Evolutionary conservation across 768 basidiomycete genomes (phyloP), one percentile per base, ranked within the genome.

Genomic region (Leccinum disarticulatum): DNA sequence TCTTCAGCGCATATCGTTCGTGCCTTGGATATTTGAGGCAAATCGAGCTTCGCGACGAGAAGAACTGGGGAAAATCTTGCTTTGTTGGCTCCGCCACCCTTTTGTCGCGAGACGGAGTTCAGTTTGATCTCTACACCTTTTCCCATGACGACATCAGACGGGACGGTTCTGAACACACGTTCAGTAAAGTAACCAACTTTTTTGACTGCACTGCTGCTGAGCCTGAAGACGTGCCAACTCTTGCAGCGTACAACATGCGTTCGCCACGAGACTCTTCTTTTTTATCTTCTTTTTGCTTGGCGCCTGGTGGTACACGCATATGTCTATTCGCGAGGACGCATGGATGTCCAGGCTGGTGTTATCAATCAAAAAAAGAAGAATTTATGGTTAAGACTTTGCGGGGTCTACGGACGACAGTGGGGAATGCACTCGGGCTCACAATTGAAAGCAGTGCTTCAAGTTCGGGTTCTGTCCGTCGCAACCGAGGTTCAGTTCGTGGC

Each of bases 381-480:
- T 46, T 46, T 0, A 46, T 19, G 3, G 3, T 43, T 41, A 41
- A 46, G 10, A 46, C 11, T 46, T 3, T 19, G 43, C 0, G 10
- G 1, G n/a, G 43, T 10, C n/a, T 10, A 41, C 35, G 19, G n/a
- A 5, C 19, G 6, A 48, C 2, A 11, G n/a, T 3, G 6, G 13
- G 8, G 0, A 1, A 6, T 22, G 27, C 10, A 4, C 1, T 33
- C 4, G 6, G 10, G 77, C 85, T 56, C 67, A 89, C 88, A 88
- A 75, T 28, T 68, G 63, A 58, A 86, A 80, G 1, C 70, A 71
- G 1, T 80, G 76, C 61, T 84, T 87, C 52, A 84, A 73, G 65
- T 90, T 90, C 1, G 86, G 81, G 58, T 86, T 87, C 66, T 89
- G 87, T 0, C 89, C 89, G 57, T 91, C 87, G 19, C 76, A 76